phyloP scores from a whole-genome alignment of 2,329 filamentous ascomycete genomes.

The Hypoxylon sp. region DNA sequence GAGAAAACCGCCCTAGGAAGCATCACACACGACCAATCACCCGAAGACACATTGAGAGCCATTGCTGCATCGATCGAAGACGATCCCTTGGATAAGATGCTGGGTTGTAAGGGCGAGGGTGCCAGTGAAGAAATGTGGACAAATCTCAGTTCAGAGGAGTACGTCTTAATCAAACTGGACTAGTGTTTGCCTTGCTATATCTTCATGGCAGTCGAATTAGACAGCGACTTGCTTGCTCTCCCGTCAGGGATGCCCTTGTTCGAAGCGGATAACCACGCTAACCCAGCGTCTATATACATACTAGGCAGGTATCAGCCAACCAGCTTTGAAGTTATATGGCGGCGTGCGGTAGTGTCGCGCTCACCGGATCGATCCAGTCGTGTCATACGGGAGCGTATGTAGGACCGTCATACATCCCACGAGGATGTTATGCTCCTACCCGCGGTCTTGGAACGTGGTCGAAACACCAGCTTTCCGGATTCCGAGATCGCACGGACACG shows the following conservation, averaged over 20 bases:
- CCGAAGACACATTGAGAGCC: neutral
- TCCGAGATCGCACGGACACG: constrained; percentile 37
- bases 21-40: neutral
- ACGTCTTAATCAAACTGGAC: neutral
- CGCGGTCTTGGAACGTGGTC: constrained; percentile 34
- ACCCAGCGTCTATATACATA: constrained; percentile 18
- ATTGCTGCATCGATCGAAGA: constrained; percentile 10
- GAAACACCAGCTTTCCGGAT: constrained; percentile 44
- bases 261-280: constrained; percentile 27
- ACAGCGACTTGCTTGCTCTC: constrained; percentile 21
- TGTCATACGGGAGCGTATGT: constrained; percentile 25
- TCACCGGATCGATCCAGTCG: constrained; percentile 19
- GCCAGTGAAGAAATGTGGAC: neutral
- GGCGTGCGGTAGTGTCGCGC: constrained; percentile 4
- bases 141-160: neutral
- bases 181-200: constrained; percentile 11
- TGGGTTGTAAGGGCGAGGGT: neutral
- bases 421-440: constrained; percentile 30
- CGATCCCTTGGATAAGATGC: neutral
- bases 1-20: neutral
- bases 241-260: constrained; percentile 28
- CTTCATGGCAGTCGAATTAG: constrained; percentile 22
- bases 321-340: constrained; percentile 3
- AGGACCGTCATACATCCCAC: constrained; percentile 31
- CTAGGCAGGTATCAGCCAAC: neutral